Base-by-base conservation (phyloP, 345 rosid species). In the Citrus reticulata region DNA sequence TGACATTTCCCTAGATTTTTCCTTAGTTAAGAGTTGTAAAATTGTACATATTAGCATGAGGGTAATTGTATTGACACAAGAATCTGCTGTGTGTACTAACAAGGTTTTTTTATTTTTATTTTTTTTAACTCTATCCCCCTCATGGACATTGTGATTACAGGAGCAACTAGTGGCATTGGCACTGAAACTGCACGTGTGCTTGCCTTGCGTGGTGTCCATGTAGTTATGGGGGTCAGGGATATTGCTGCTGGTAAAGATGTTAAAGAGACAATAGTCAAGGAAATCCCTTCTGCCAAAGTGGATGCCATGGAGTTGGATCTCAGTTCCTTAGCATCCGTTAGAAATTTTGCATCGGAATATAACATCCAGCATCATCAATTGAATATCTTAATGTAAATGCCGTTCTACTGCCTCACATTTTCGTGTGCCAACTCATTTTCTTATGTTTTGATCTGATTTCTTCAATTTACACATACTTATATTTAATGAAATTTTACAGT, bases 131-230 rank as follows among this genome's bases (percentile, higher is more conserved):
- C 46, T 40, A 40, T 40, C 4, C 46, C 13, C 46, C 4, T 24
- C 19, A 8, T 54, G 70, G 17, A 7, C 58, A 11, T 4, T 59
- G 29, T 60, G 61, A 30, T 65, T 75, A 51, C 76, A 87, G 88
- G 87, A 19, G 88, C 85, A 58, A 75, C 90, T 6, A 87, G 88
- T 72, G 90, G 90, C 24, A 87, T 87, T 8, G 90, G 90, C 65
- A 20, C 69, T 64, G 88, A 85, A 70, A 87, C 90, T 6, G 61
- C 88, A 9, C 84, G 85, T 32, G 85, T 87, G 70, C 90, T 87
- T 75, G 90, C 85, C 4, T 55, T 81, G 84, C 86, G 84, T 1
- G 87, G 86, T 58, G 90, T 85, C 70, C 85, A 87, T 72, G 85
- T 85, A 14, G 68, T 87, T 59, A 85, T 85, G 85, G 90, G 69